Percentiles rank a stretch among this genome's conserved stretches.
These are phyloP conservation scores for Coelastrella sp. DNA, from an alignment of 139 green algal genomes.

Conservation along the genomic window DNA sequence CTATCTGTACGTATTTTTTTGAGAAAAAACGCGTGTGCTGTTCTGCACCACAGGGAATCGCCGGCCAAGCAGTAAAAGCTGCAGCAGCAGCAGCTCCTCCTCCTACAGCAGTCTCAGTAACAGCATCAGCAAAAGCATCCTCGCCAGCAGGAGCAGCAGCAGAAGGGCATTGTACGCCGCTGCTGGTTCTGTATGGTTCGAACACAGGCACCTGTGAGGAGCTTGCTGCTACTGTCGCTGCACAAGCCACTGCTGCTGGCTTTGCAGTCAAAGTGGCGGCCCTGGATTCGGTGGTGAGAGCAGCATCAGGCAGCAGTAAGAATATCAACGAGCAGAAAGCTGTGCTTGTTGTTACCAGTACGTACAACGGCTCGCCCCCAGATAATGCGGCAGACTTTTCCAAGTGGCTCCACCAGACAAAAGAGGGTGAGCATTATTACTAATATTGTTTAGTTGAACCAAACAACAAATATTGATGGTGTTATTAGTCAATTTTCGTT, in stretches of 20 bases:
- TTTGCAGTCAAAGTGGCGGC: background rate
- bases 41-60: background rate
- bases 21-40: too few relatives aligned
- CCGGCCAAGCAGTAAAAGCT: background rate
- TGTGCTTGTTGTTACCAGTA: slow-evolving; percentile 23
- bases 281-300: slow-evolving; percentile 18
- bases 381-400: slow-evolving; percentile 43
- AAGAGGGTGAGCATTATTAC: background rate
- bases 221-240: background rate
- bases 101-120: background rate
- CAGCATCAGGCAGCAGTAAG: background rate
- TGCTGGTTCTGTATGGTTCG: slow-evolving; percentile 47
- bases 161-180: slow-evolving; percentile 14
- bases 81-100: slow-evolving; percentile 14
- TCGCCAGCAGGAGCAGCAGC: background rate
- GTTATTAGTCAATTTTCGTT: too few relatives aligned
- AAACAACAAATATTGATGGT: too few relatives aligned
- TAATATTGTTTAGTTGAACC: too few relatives aligned
- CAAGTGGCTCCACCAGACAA: slow-evolving; percentile 10
- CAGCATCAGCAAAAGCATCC: background rate
- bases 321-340: background rate
- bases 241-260: slow-evolving; percentile 14
- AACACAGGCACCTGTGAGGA: slow-evolving; percentile 51
- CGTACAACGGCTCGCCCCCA: slow-evolving; percentile 49
- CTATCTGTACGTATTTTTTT: too few relatives aligned